Evolutionary conservation across 2,329 filamentous ascomycete genomes (phyloP), one percentile per base, ranked within the genome.

Genomic region (Diaporthe humulicola): DNA sequence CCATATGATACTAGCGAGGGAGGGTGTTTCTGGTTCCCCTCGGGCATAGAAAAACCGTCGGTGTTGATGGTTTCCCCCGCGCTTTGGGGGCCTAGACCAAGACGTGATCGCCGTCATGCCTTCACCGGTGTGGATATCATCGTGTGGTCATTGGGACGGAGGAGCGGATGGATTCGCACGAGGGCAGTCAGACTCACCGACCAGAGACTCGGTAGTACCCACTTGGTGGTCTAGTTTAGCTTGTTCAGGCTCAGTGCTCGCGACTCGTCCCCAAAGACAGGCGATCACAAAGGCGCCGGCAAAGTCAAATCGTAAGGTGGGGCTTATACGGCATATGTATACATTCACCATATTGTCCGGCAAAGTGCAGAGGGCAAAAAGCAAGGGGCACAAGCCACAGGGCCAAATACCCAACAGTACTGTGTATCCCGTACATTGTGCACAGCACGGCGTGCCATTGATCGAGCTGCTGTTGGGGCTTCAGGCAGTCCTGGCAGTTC

Each of bases 91-190:
- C 60, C 70, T 72, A 72, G 70, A 72, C 70, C 45, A 50, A 25
- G 36, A 36, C 38, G 57, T 56, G 67, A 74, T 73, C 56, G 74
- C 28, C 42, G 36, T 36, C 17, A 15, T 70, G 70, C 25, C 73
- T 14, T 75, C 70, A 75, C 71, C 74, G 74, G 74, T 73, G 74
- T 75, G 74, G 74, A 73, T 52, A 52, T 45, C 36, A 45, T 67
- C 71, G 71, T 75, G 74, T 67, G 58, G 56, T 36, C 56, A 73
- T 66, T 74, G 66, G 64, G 57, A 71, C 28, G 38, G 22, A 61
- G 71, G 64, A 38, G n/a, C 33, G 50, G 54, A 33, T 50, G 54
- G 33, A 45, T 48, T 70, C 33, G 36, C 33, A 42, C 28, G 52
- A 28, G 52, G 10, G 38, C 52, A 60, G 25, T 7, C 50, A 73